phyloP scores from a whole-genome alignment of 768 basidiomycete species.

The Serpula lacrymans region DNA sequence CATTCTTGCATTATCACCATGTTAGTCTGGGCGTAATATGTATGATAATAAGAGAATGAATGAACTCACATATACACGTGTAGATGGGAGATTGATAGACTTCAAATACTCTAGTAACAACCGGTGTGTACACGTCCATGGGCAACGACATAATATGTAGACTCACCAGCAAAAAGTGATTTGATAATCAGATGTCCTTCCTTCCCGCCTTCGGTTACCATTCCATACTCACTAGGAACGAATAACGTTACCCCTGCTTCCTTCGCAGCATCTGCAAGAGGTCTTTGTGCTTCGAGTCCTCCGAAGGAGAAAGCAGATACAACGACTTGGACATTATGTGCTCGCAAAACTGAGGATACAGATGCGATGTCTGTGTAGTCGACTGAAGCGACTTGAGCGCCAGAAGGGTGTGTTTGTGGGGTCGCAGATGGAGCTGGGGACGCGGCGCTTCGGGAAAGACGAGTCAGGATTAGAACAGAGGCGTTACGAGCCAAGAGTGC shows the following conservation, averaged over 20 bases:
- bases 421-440: constrained; percentile 15
- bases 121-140: neutral
- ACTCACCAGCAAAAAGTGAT: constrained; percentile 25
- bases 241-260: constrained; percentile 35
- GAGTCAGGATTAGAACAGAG: constrained; percentile 23
- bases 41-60: neutral
- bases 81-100: constrained; percentile 24
- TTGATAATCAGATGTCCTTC: constrained; percentile 23
- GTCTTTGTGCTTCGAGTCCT: constrained; percentile 21
- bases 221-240: constrained; percentile 36
- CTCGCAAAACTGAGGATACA: constrained; percentile 22
- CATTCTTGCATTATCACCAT: constrained; percentile 19
- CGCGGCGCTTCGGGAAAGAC: constrained; percentile 19
- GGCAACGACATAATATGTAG: neutral
- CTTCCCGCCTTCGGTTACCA: constrained; percentile 30
- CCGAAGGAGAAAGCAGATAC: constrained; percentile 29
- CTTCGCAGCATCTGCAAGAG: constrained; percentile 33
- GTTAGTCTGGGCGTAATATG: neutral
- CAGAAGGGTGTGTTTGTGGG: too few species aligned
- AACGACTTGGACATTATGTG: constrained; percentile 32
- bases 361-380: constrained; percentile 23
- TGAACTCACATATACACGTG: constrained; percentile 30
- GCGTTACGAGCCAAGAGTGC: constrained; percentile 16
- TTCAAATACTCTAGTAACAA: constrained; percentile 23
- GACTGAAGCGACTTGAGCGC: constrained; percentile 23